Base-by-base conservation (phyloP, 1,139 yeast genomes). In the Kluyveromyces sp. region DNA sequence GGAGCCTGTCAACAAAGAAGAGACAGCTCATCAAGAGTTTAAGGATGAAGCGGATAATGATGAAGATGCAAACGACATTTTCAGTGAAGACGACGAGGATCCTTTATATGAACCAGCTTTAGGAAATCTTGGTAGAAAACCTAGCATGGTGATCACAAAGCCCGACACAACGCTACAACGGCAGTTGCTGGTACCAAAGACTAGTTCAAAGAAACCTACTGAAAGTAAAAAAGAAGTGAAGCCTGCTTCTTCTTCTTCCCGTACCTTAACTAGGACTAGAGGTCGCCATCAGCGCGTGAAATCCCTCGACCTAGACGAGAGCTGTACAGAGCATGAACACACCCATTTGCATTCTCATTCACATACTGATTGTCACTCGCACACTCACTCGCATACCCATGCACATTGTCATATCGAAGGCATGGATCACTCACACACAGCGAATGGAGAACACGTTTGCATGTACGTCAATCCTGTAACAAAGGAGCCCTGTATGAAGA, bases 401-500 rank as follows among this genome's bases (percentile, higher is more conserved):
- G 9, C 26, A 6, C 26, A 22, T 9, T 22, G 26, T 9, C 9
- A 6, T 6, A 22, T 22, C 26, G 26, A 22, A 22, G 26, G 26
- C n/a, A 33, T 18, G n/a, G 11, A 33, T 13, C 26, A 19, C 15
- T 35, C 45, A 3, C 49, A 49, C 32, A 46, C 48, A 20, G 46
- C 47, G 19, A 60, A 61, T 29, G 73, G 69, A 30, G 70, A 70
- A 7, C 83, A 76, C 50, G 69, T 74, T 33, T 80, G 88, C 60
- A 74, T 74, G 45, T 69, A 83, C 61, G 66, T 76, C 16, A 82
- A 80, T 57, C 81, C 86, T 15, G 57, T 69, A 16, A 74, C 80
- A 2, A 78, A 81, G 39, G 71, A 74, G 52, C 73, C 78, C 42
- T 89, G 97, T 63, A 69, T 78, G 52, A 85, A 94, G 56, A 77